A percentile compares a stretch with the other conserved stretches of the same genome.
Conservation (phyloP, 768 basidiomycete species). For the Krasilnikovozyma curviuscula region DNA sequence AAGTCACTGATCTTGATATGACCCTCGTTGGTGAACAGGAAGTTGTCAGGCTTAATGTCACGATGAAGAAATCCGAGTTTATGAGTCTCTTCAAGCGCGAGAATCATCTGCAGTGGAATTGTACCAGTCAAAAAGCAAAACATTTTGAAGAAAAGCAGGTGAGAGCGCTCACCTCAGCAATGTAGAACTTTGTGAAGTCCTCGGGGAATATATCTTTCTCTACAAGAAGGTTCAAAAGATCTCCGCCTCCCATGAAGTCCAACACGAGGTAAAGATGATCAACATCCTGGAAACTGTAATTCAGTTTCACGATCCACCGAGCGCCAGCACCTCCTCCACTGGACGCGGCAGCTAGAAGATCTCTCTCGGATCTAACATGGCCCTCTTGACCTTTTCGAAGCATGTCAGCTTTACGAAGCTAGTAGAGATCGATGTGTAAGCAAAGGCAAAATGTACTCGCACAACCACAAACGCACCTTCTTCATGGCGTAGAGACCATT, state of each 20-base stretch:
- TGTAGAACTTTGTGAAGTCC: conserved; percentile 59
- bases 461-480: conserved; percentile 51
- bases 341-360: conserved; percentile 69
- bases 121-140: not conserved
- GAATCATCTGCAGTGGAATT: conserved; percentile 55
- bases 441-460: not conserved
- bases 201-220: conserved; percentile 80
- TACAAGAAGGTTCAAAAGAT: conserved; percentile 86
- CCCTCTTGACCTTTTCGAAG: conserved; percentile 47
- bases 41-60: conserved; percentile 76
- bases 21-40: conserved; percentile 82
- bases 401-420: conserved; percentile 24
- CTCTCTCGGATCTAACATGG: conserved; percentile 7
- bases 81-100: conserved; percentile 83
- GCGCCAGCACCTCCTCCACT: conserved; percentile 48
- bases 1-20: conserved; percentile 93
- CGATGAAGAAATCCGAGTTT: conserved; percentile 91
- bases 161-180: conserved; percentile 53
- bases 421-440: not conserved
- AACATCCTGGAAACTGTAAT: conserved; percentile 82
- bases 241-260: conserved; percentile 90
- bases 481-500: conserved; percentile 89
- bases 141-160: not conserved
- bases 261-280: conserved; percentile 88
- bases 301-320: conserved; percentile 83